A percentile compares a stretch with the other conserved stretches of the same genome.
These are phyloP conservation scores for Zoysia matrella DNA, from an alignment of 202 grass and related monocot genomes.

Conservation along the genomic window DNA sequence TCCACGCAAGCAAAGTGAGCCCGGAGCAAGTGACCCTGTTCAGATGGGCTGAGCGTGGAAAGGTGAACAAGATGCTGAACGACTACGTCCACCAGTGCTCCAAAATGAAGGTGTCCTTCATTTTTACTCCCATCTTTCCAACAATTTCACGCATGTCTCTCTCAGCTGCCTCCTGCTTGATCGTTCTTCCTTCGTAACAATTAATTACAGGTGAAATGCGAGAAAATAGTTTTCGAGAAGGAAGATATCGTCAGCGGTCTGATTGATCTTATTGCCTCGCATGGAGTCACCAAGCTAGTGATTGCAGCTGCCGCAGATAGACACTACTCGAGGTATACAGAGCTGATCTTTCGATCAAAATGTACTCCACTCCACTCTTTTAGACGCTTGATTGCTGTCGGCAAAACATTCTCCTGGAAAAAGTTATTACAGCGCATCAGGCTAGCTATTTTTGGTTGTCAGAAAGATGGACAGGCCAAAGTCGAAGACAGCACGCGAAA, in stretches of 20 bases:
- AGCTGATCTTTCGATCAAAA: no score
- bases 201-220: constrained; percentile 55
- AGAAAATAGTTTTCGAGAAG: constrained; percentile 67
- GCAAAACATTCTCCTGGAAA: neutral
- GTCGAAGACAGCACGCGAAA: constrained; percentile 58
- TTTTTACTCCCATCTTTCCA: neutral
- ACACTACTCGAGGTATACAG: constrained; percentile 63
- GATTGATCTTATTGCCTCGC: constrained; percentile 56
- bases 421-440: neutral
- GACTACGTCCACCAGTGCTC: constrained; percentile 57
- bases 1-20: constrained; percentile 52
- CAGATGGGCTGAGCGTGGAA: constrained; percentile 60
- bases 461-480: constrained; percentile 68
- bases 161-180: no score
- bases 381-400: neutral
- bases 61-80: constrained; percentile 54
- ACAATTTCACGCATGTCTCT: neutral
- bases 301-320: constrained; percentile 72
- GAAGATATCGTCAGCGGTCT: constrained; percentile 58
- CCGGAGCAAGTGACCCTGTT: constrained; percentile 54
- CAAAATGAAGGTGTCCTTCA: constrained; percentile 58
- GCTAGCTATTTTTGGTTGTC: constrained; percentile 18
- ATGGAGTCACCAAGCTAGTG: constrained; percentile 64
- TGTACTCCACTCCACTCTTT: no score
- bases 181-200: no score